Conservation (phyloP, 768 basidiomycete genomes). For the Boletus rufocinnamomeus region DNA sequence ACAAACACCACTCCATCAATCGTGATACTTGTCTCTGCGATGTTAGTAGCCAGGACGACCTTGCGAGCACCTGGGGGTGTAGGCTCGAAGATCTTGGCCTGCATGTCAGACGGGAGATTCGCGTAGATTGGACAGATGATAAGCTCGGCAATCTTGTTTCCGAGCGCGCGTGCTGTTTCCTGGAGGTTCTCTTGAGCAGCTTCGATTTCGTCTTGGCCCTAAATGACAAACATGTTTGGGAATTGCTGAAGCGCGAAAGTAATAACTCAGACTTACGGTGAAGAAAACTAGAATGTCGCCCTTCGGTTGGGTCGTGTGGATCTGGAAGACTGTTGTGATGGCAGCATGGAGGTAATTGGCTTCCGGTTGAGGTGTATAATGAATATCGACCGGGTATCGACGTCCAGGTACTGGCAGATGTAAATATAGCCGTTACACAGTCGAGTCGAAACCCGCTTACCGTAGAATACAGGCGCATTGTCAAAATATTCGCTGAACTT, state of each 20-base stretch:
- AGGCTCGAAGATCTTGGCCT: conserved; percentile 98
- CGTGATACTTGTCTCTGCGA: conserved; percentile 99
- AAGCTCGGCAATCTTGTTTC: conserved; percentile 94
- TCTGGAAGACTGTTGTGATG: conserved; percentile 98
- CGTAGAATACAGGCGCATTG: conserved; percentile 91
- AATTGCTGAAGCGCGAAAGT: background rate
- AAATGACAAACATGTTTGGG: conserved; percentile 9
- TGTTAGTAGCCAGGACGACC: conserved; percentile 97
- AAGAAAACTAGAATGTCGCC: conserved; percentile 98
- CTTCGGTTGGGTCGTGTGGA: conserved; percentile 97
- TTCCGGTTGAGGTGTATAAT: conserved; percentile 98
- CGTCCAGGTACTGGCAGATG: conserved; percentile 81
- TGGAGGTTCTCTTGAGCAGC: conserved; percentile 94
- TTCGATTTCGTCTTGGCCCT: conserved; percentile 99
- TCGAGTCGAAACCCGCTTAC: conserved; percentile 43
- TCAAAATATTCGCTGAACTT: conserved; percentile 99
- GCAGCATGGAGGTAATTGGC: conserved; percentile 99
- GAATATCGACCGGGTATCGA: conserved; percentile 96
- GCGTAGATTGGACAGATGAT: conserved; percentile 98
- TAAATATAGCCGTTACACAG: conserved; percentile 6
- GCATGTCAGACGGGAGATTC: conserved; percentile 99
- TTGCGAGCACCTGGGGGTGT: conserved; percentile 96
- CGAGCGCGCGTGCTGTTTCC: conserved; percentile 92
- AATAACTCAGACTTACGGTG: conserved; percentile 56
- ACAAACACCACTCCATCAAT: conserved; percentile 99